These are phyloP conservation scores for Arbutus unedo DNA, from an alignment of 148 eudicot genomes.

Conservation along the genomic window DNA sequence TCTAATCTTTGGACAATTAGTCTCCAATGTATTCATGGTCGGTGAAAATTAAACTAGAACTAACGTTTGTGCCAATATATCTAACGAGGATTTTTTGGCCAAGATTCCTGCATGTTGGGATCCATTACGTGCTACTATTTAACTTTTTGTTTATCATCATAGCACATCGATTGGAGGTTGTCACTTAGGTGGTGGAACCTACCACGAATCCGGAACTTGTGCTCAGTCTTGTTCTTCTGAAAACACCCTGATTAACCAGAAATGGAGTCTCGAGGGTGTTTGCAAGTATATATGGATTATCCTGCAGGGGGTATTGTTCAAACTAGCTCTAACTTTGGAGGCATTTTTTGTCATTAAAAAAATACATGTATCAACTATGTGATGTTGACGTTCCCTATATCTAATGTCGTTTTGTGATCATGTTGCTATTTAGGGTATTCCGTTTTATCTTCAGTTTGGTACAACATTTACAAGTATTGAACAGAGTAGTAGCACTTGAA, in stretches of 20 bases:
- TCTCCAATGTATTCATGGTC: not conserved
- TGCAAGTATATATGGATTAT: not conserved
- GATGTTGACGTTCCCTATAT: not conserved
- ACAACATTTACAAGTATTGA: too few relatives aligned
- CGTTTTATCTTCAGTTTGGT: not conserved
- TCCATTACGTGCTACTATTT: not conserved
- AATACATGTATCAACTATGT: not conserved
- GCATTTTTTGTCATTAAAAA: not conserved
- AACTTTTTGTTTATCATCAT: not conserved
- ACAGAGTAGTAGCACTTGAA: too few relatives aligned
- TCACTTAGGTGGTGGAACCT: not conserved
- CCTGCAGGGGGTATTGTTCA: not conserved
- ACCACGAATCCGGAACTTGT: not conserved
- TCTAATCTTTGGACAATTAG: conserved; percentile 1
- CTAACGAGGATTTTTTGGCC: not conserved
- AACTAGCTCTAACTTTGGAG: not conserved
- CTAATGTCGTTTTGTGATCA: not conserved
- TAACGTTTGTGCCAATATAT: not conserved
- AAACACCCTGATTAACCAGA: not conserved
- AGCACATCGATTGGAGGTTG: not conserved
- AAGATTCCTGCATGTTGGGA: conserved; percentile 2
- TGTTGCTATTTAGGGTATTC: not conserved
- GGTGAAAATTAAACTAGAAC: not conserved
- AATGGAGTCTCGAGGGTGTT: not conserved
- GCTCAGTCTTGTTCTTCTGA: not conserved